phyloP scores from a whole-genome alignment of 345 rosid species.

The Citrus australasica region DNA sequence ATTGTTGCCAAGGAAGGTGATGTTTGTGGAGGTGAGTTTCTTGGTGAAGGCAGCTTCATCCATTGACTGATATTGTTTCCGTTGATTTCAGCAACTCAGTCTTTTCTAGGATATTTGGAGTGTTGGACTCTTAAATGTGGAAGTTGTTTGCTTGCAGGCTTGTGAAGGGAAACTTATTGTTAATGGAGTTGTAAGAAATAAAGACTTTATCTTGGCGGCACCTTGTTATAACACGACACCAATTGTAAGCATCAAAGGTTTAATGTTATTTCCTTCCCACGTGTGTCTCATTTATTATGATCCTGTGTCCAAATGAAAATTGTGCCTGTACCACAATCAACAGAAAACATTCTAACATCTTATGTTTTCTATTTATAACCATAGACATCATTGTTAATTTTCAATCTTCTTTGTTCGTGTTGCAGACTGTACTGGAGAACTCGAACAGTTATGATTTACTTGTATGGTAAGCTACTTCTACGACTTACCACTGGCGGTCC shows the following conservation, averaged over 20 bases:
- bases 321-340: neutral
- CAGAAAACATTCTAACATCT: neutral
- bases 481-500: neutral
- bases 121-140: neutral
- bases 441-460: constrained; percentile 89
- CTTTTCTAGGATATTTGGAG: neutral
- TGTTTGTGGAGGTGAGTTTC: constrained; percentile 64
- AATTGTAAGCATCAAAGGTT: constrained; percentile 41
- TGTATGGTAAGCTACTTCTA: constrained; percentile 56
- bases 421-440: constrained; percentile 69
- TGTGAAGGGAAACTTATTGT: constrained; percentile 62
- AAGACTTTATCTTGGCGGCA: constrained; percentile 65
- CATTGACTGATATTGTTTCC: no score
- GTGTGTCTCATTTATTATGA: neutral
- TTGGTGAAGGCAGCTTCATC: neutral
- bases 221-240: constrained; percentile 82
- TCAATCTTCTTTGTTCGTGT: neutral
- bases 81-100: neutral
- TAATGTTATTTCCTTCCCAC: neutral
- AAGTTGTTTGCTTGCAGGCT: constrained; percentile 44
- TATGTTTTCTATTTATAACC: neutral
- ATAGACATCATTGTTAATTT: neutral
- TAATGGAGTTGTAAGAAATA: constrained; percentile 61
- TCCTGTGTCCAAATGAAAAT: neutral
- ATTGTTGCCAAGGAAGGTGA: constrained; percentile 93